Percentiles rank a stretch among this genome's conserved stretches.
These are phyloP conservation scores for Trypanosomatidae sp. DNA, from an alignment of 208 protist species.

Conservation along the genomic window DNA sequence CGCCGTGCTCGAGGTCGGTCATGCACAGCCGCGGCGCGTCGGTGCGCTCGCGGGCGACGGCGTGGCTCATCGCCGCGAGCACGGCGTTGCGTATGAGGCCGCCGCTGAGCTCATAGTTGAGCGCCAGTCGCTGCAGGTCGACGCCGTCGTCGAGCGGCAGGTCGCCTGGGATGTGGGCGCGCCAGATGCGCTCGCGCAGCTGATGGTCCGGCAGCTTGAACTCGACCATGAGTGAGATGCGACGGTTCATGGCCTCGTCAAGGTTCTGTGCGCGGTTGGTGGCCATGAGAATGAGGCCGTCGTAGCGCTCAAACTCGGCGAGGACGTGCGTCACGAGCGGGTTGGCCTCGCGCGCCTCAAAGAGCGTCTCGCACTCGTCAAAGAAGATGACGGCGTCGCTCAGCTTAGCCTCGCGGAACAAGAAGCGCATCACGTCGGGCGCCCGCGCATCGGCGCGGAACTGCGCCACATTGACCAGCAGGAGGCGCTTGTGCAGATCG, in stretches of 20 bases:
- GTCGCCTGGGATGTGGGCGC: slow-evolving; percentile 44
- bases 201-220: slow-evolving; percentile 80
- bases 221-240: slow-evolving; percentile 87
- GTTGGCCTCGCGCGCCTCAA: slow-evolving; percentile 75
- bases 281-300: slow-evolving; percentile 83
- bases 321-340: slow-evolving; percentile 73
- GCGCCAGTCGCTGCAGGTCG: slow-evolving; percentile 42
- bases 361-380: slow-evolving; percentile 89
- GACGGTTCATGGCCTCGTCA: slow-evolving; percentile 89
- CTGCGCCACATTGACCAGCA: slow-evolving; percentile 78
- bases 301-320: slow-evolving; percentile 85
- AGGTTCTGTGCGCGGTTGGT: slow-evolving; percentile 85
- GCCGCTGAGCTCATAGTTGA: slow-evolving; percentile 83
- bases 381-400: slow-evolving; percentile 90
- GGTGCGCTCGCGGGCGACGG: slow-evolving; percentile 68
- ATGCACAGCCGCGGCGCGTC: slow-evolving; percentile 37
- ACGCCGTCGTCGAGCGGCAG: slow-evolving; percentile 49
- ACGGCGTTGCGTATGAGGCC: slow-evolving; percentile 90
- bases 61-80: slow-evolving; percentile 61
- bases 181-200: slow-evolving; percentile 80
- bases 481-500: slow-evolving; percentile 72
- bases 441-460: slow-evolving; percentile 52
- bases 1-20: slow-evolving; percentile 67
- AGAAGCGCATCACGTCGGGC: slow-evolving; percentile 70
- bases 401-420: slow-evolving; percentile 88